A percentile compares a stretch with the other conserved stretches of the same genome.
These are phyloP conservation scores for Pestalotiopsis sp. DNA, from an alignment of 2,329 filamentous ascomycete genomes.

Conservation along the genomic window DNA sequence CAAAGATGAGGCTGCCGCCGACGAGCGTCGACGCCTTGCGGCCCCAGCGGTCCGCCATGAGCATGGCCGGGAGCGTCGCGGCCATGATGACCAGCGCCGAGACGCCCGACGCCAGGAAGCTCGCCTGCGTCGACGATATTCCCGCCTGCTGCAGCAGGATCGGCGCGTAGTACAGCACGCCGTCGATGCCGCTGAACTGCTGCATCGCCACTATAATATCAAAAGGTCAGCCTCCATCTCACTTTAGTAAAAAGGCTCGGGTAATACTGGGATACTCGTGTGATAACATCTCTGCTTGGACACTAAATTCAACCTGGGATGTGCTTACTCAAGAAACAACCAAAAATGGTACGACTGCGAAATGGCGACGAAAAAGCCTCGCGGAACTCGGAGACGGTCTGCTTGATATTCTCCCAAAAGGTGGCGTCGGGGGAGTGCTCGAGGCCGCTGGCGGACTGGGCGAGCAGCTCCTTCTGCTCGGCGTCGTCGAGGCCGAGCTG, in stretches of 20 bases:
- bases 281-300: not conserved
- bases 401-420: slow-evolving; percentile 28
- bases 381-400: slow-evolving; percentile 34
- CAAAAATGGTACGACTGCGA: slow-evolving; percentile 50
- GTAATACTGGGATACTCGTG: no score
- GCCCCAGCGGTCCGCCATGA: slow-evolving; percentile 60
- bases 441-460: slow-evolving; percentile 23
- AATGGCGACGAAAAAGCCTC: slow-evolving; percentile 39
- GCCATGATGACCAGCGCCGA: slow-evolving; percentile 29
- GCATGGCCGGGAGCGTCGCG: slow-evolving; percentile 39
- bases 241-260: no score
- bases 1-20: slow-evolving; percentile 53
- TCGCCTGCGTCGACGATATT: slow-evolving; percentile 44
- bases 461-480: slow-evolving; percentile 43
- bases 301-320: not conserved
- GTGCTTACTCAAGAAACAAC: slow-evolving; percentile 43
- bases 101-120: slow-evolving; percentile 28
- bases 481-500: slow-evolving; percentile 46
- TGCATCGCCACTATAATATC: slow-evolving; percentile 51
- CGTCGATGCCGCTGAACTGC: slow-evolving; percentile 64
- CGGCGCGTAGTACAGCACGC: slow-evolving; percentile 64
- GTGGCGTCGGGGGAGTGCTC: slow-evolving; percentile 30
- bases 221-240: slow-evolving; percentile 34
- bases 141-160: slow-evolving; percentile 63
- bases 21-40: slow-evolving; percentile 54